Percentiles rank a stretch among this genome's conserved stretches.
Evolutionary conservation across 805 yeast species (phyloP).

Genomic region (Candida maris): DNA sequence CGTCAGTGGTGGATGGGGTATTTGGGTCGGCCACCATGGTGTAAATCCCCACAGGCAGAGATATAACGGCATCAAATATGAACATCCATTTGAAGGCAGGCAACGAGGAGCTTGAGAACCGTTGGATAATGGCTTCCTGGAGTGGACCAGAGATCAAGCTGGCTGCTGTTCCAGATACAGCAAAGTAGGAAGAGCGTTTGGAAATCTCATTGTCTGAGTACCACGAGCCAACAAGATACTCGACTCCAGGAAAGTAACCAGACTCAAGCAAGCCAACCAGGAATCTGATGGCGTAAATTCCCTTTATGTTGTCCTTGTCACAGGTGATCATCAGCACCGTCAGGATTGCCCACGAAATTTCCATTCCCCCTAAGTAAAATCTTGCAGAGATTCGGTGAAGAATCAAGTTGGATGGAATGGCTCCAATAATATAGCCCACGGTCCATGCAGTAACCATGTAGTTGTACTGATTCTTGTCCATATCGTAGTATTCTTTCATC

Average conservation of each 20-base stretch:
- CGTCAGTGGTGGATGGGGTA: constrained; percentile 42
- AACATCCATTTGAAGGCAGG: constrained; percentile 46
- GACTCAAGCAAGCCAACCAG: constrained; percentile 44
- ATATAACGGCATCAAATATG: constrained; percentile 40
- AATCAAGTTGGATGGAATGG: constrained; percentile 45
- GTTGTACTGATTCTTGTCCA: constrained; percentile 51
- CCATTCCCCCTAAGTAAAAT: constrained; percentile 41
- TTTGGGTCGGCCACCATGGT: constrained; percentile 44
- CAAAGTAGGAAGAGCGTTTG: constrained; percentile 36
- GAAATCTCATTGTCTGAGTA: constrained; percentile 33
- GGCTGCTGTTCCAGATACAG: constrained; percentile 34
- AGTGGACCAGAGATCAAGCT: constrained; percentile 37
- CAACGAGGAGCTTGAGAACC: constrained; percentile 17
- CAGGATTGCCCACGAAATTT: constrained; percentile 42
- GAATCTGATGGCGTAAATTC: constrained; percentile 34
- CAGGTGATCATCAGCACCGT: constrained; percentile 36
- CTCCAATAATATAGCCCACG: constrained; percentile 46
- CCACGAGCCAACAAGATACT: constrained; percentile 39
- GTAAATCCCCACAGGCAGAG: constrained; percentile 37
- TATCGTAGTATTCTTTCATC: constrained; percentile 50
- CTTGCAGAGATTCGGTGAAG: constrained; percentile 41
- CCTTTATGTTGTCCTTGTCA: constrained; percentile 19
- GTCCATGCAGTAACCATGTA: constrained; percentile 43
- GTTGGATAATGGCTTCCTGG: constrained; percentile 32
- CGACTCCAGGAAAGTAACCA: constrained; percentile 49